phyloP scores from a whole-genome alignment of 1,284 basidiomycete genomes.

The Cryptococcus hybrid region DNA sequence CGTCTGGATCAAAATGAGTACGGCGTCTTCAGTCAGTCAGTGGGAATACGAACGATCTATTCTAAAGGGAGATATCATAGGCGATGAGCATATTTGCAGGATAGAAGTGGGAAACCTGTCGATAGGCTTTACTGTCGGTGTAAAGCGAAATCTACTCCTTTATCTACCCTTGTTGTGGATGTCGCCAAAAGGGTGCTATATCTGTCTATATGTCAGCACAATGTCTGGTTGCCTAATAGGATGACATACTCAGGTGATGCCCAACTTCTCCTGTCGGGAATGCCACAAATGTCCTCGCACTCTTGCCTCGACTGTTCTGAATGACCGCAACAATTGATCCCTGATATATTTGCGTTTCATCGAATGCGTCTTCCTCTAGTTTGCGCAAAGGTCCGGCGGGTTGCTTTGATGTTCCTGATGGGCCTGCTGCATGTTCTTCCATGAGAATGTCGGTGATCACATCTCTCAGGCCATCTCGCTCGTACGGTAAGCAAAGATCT shows the following conservation, averaged over 20 bases:
- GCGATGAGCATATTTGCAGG: constrained; percentile 26
- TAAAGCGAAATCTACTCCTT: constrained; percentile 12
- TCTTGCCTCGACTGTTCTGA: constrained; percentile 12
- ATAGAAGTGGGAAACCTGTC: constrained; percentile 27
- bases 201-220: constrained; percentile 14
- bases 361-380: background rate
- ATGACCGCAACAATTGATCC: constrained; percentile 19
- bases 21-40: background rate
- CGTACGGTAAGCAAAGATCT: constrained; percentile 12
- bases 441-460: constrained; percentile 8
- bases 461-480: constrained; percentile 13
- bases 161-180: constrained; percentile 4
- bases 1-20: constrained; percentile 12
- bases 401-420: constrained; percentile 12
- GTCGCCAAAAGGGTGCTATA: constrained; percentile 27
- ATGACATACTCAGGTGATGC: constrained; percentile 27
- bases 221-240: background rate
- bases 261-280: constrained; percentile 33
- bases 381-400: background rate
- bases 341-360: constrained; percentile 10
- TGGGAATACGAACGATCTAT: constrained; percentile 20
- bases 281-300: constrained; percentile 17
- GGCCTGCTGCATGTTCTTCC: constrained; percentile 8
- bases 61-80: constrained; percentile 15
- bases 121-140: constrained; percentile 12